phyloP scores from a whole-genome alignment of 129 eudicot genomes.

The Artemisia tridentata region DNA sequence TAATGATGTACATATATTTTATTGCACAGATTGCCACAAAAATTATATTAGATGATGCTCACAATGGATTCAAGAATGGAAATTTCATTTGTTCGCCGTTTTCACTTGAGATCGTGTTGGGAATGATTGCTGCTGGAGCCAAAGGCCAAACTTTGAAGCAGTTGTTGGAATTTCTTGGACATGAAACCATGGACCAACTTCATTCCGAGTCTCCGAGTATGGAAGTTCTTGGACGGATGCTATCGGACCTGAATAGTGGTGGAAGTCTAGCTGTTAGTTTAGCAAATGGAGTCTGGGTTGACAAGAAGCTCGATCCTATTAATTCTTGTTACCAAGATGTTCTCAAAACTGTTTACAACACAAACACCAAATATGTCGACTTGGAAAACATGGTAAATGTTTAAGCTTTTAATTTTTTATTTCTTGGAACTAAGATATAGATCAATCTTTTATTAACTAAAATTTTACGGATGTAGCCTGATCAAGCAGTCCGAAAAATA shows the following conservation, averaged over 20 bases:
- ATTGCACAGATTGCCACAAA: not conserved
- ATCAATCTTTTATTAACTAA: not conserved
- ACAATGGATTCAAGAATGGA: not conserved
- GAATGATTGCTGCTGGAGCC: slow-evolving; percentile 15
- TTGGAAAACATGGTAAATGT: not conserved
- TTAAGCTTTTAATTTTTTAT: not conserved
- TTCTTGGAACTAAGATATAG: not conserved
- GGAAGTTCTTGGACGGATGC: not conserved
- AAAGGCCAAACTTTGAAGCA: not conserved
- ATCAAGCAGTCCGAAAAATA: not conserved
- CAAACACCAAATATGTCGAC: not conserved
- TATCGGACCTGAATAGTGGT: not conserved
- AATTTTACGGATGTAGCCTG: not conserved
- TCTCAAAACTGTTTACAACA: not conserved
- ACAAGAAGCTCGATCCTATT: not conserved
- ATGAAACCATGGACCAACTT: not conserved
- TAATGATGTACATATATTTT: not conserved
- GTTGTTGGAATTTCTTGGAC: not conserved
- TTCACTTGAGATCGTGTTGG: not conserved
- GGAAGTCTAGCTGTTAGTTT: not conserved
- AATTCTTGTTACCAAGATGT: not conserved
- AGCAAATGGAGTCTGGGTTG: slow-evolving; percentile 3
- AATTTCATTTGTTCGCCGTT: slow-evolving; percentile 1
- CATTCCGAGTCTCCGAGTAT: not conserved
- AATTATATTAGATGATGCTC: not conserved